Conservation (phyloP, 2,329 filamentous ascomycete genomes). For the Ophiostoma angusticollis region DNA sequence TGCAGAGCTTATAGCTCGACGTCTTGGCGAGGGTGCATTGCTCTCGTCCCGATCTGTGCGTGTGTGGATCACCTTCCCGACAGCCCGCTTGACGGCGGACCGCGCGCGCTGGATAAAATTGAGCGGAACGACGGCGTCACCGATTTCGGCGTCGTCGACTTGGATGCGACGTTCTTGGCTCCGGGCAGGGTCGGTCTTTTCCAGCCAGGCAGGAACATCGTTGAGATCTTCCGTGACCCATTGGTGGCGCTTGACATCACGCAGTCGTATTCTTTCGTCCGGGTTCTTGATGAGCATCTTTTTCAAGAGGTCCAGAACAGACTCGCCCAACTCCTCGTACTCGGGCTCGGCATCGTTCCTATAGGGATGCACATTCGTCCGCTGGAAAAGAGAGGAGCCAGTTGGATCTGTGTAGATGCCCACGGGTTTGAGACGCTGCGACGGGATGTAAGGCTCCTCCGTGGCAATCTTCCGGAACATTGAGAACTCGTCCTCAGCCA, state of each 20-base stretch:
- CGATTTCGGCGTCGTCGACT: slow-evolving; percentile 82
- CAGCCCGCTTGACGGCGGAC: slow-evolving; percentile 59
- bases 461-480: slow-evolving; percentile 88
- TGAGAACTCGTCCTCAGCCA: slow-evolving; percentile 81
- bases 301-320: slow-evolving; percentile 63
- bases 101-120: slow-evolving; percentile 75
- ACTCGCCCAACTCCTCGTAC: slow-evolving; percentile 76
- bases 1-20: slow-evolving; percentile 47
- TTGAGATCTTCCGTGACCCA: slow-evolving; percentile 76
- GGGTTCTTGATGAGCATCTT: slow-evolving; percentile 83
- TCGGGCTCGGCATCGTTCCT: slow-evolving; percentile 64
- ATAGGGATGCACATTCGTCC: slow-evolving; percentile 51
- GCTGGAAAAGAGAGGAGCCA: slow-evolving; percentile 41
- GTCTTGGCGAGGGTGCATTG: slow-evolving; percentile 27
- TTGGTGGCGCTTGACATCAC: slow-evolving; percentile 84
- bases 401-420: slow-evolving; percentile 45
- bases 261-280: slow-evolving; percentile 71
- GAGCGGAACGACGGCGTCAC: slow-evolving; percentile 77
- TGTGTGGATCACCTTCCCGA: slow-evolving; percentile 51
- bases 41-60: slow-evolving; percentile 45
- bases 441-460: slow-evolving; percentile 82
- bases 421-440: slow-evolving; percentile 65
- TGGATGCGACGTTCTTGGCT: slow-evolving; percentile 77
- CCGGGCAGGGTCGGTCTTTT: slow-evolving; percentile 76
- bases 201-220: slow-evolving; percentile 72